Base-by-base conservation (phyloP, 306 rosid genomes). In the Corylus heterophylla region DNA sequence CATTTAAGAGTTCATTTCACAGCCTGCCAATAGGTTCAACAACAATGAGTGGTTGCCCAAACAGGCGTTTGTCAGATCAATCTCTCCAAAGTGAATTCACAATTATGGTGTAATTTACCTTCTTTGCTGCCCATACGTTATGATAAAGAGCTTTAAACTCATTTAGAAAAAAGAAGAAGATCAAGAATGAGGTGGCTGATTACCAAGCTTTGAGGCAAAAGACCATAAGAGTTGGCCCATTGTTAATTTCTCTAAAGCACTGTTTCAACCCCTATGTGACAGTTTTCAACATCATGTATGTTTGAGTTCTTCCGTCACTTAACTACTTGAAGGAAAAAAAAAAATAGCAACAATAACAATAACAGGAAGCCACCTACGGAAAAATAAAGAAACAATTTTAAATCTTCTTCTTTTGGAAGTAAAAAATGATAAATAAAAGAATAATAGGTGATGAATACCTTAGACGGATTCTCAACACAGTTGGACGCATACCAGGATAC, bases 401-500 rank as follows among this genome's bases (percentile, higher is more conserved):
- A 12, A 1, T 22, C 35, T 59, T 22, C 35, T 25, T 42, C 8
- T 42, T 42, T 12, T 25, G 29, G 37, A 59, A 59, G 25, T 59
- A 59, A 12, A 59, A 63, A 13, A 63, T 63, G 17, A 10, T 44
- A 27, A 35, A 48, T 14, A 29, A 52, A 39, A 25, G 10, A 61
- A 6, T 12, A 67, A 42, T 12, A 4, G 17, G 31, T 5, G 35
- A 50, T 39, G 51, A 7, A 62, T 85, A 90, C 99, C 99, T 93
- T 85, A 95, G 77, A 74, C 97, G 97, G 51, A 95, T 85, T 87
- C 99, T 92, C 86, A 93, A 77, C 54, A 95, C 98, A 47, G 99
- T 95, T 66, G 99, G 98, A 49, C 91, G 92, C 83, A 61, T 69
- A 72, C 99, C 98, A 45, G 98, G 93, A 81, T 95, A 95, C 85